Base-by-base conservation (phyloP, 2,329 filamentous ascomycete species). In the Hawksworthiomyces lignivorus region DNA sequence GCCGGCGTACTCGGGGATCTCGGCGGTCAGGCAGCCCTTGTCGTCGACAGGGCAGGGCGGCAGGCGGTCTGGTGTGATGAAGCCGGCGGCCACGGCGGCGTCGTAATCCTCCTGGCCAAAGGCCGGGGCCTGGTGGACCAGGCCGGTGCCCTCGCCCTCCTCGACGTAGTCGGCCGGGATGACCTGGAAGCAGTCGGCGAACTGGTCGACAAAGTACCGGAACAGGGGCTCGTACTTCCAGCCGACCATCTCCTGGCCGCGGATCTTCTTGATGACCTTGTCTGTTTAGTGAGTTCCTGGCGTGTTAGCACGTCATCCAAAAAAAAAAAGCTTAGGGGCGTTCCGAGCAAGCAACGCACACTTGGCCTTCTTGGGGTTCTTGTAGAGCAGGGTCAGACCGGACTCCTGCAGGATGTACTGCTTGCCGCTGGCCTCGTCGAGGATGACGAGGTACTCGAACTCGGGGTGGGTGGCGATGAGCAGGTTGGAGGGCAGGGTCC, bases 41-140 rank as follows among this genome's bases (percentile, higher is more conserved):
- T 90, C 84, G 54, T 94, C 83, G n/a, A 96, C 82, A 1, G 90
- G 90, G 57, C 94, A 90, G 1, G 89, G 88, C n/a, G 90, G 87
- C 27, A 80, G 71, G 41, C 86, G 80, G 45, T 77, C 75, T 51
- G 88, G 83, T 48, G 64, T 83, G 56, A 96, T 83, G 53, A 94
- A 75, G 31, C 87, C 89, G 34, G 78, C 70, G 44, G 82, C 80
- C 47, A 88, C 62, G 8, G 84, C 86, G 45, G 92, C 79, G 51
- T 82, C 82, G 69, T 94, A 96, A 81, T 97, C 90, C 50, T 96
- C 90, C 64, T 96, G 87, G 75, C 90, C 90, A 57, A 90, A 96
- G 1, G 88, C 87, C 3, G 90, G 90, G 5, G 90, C 77, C 62
- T 96, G 88, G 62, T 97, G 90, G 33, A 97, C 90, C 48, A 97